Conservation (phyloP, 768 basidiomycete species). For the Epithele typhae region DNA sequence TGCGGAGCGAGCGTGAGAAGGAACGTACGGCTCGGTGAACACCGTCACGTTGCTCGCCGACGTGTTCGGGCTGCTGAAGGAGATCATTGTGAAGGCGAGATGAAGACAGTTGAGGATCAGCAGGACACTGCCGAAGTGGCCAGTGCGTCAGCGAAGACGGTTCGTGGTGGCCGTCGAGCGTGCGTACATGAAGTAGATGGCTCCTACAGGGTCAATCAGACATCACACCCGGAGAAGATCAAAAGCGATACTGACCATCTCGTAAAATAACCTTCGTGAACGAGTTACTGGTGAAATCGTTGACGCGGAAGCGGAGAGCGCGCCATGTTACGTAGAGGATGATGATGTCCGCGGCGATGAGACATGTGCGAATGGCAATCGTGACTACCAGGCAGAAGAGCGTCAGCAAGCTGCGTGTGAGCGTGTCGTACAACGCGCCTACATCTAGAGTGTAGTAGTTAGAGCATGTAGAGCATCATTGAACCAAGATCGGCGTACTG, state of each 20-base stretch:
- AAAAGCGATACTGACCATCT: not conserved
- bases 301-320: not conserved
- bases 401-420: not conserved
- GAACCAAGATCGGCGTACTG: not conserved
- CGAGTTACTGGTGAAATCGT: not conserved
- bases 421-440: not conserved
- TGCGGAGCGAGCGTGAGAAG: not conserved
- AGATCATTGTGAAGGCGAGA: not conserved
- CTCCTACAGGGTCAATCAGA: too few species aligned
- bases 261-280: not conserved
- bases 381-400: not conserved
- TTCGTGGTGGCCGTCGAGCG: too few species aligned
- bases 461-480: not conserved
- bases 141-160: too few species aligned
- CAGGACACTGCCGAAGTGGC: not conserved
- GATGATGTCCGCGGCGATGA: not conserved
- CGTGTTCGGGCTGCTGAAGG: not conserved
- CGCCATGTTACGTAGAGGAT: constrained; percentile 1
- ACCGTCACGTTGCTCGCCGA: not conserved
- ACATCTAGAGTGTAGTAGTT: not conserved
- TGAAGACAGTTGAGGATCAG: not conserved
- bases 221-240: too few species aligned
- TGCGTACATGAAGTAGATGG: not conserved
- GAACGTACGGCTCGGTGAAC: constrained; percentile 1
- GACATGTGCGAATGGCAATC: not conserved